These are phyloP conservation scores for Sporothrix inflata DNA, from an alignment of 2,329 filamentous ascomycete genomes.

Conservation along the genomic window DNA sequence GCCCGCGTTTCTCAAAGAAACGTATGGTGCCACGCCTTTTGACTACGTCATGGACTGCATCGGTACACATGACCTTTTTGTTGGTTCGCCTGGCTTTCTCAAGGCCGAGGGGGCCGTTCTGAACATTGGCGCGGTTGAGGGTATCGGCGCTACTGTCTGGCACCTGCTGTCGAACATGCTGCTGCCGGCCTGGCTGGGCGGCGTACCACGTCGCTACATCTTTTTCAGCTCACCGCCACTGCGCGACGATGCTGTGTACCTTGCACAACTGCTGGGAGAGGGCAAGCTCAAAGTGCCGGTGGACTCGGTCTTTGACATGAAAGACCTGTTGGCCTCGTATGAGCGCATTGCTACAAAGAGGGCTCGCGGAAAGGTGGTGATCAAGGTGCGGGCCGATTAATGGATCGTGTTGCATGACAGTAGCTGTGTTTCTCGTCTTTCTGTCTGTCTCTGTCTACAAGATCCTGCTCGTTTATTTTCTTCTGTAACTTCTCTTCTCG, in stretches of 20 bases:
- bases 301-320: conserved; percentile 27
- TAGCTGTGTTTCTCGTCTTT: too few species aligned
- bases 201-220: conserved; percentile 39
- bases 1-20: conserved; percentile 40
- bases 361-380: conserved; percentile 27
- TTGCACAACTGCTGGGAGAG: conserved; percentile 37
- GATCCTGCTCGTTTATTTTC: not conserved
- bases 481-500: not conserved
- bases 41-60: conserved; percentile 54
- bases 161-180: conserved; percentile 14
- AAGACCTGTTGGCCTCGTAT: conserved; percentile 18
- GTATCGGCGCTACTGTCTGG: conserved; percentile 30
- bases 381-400: conserved; percentile 16
- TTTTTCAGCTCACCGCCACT: conserved; percentile 38
- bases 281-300: conserved; percentile 34
- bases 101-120: conserved; percentile 43
- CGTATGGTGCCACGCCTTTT: conserved; percentile 40
- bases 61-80: conserved; percentile 52
- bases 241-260: conserved; percentile 35
- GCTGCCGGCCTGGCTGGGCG: conserved; percentile 39
- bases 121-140: conserved; percentile 39
- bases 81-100: conserved; percentile 45
- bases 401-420: not conserved
- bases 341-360: conserved; percentile 28
- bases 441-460: too few species aligned